phyloP scores from a whole-genome alignment of 1,284 basidiomycete species.

The Schizophyllum commune region DNA sequence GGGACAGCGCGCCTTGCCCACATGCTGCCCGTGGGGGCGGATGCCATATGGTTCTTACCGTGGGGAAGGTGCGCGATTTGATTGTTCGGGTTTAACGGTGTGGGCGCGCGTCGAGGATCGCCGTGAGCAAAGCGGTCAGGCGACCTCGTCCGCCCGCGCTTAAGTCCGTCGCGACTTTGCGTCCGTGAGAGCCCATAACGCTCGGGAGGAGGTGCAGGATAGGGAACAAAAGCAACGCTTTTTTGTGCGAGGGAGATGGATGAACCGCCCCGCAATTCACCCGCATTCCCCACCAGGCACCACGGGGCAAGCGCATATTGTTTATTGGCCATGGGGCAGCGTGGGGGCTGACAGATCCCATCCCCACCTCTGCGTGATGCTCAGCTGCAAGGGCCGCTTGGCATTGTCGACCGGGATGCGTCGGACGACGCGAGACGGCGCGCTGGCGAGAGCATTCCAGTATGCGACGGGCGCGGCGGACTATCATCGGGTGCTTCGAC shows the following conservation, averaged over 20 bases:
- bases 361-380: background rate
- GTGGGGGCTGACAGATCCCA: too few species aligned
- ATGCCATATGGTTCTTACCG: too few species aligned
- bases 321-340: background rate
- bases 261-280: background rate
- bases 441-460: too few species aligned
- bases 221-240: background rate
- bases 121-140: background rate
- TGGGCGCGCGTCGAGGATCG: background rate
- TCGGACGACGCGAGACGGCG: too few species aligned
- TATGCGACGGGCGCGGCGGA: too few species aligned
- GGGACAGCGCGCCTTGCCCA: background rate
- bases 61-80: background rate
- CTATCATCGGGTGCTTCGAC: too few species aligned
- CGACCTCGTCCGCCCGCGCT: background rate
- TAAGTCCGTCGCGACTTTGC: background rate
- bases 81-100: background rate
- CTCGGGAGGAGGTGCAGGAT: background rate
- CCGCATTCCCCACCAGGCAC: background rate
- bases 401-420: too few species aligned
- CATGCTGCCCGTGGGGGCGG: background rate
- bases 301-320: background rate
- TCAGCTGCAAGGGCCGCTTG: too few species aligned
- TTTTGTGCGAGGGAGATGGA: slow-evolving; percentile 1
- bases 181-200: background rate